A percentile compares a stretch with the other conserved stretches of the same genome.
Evolutionary conservation across 306 rosid species (phyloP).

Genomic region (Begonia masoniana): DNA sequence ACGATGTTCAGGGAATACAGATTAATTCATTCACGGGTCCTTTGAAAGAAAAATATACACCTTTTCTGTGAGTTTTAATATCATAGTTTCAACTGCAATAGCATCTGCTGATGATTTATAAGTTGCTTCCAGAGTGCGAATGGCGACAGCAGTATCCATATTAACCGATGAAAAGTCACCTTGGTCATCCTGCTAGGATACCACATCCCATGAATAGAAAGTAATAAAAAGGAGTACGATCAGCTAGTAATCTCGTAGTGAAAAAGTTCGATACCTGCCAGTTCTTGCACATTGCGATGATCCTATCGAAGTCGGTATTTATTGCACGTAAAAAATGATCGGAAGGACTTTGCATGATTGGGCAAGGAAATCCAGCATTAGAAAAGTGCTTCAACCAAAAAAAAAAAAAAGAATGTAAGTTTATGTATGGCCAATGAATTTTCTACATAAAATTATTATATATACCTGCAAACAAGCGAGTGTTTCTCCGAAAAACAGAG

Average conservation of each 20-base stretch:
- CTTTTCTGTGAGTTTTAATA: conserved; percentile 77
- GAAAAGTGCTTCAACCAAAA: conserved; percentile 83
- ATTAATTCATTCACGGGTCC: too few species aligned
- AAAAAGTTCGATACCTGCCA: conserved; percentile 60
- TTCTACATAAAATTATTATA: neutral
- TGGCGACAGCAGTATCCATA: conserved; percentile 99
- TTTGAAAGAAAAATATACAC: conserved; percentile 10
- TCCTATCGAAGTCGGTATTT: conserved; percentile 94
- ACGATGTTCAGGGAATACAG: too few species aligned
- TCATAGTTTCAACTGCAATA: conserved; percentile 82
- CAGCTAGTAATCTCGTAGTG: neutral
- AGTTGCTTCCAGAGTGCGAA: conserved; percentile 96
- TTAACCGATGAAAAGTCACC: conserved; percentile 93
- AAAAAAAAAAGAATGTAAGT: conserved; percentile 12
- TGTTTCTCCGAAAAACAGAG: conserved; percentile 95
- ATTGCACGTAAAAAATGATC: conserved; percentile 97
- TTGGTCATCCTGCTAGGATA: conserved; percentile 62
- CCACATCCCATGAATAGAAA: conserved; percentile 8
- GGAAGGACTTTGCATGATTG: conserved; percentile 99
- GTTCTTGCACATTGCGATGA: conserved; percentile 93
- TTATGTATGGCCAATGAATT: neutral
- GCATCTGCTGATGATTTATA: conserved; percentile 94
- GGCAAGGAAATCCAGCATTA: conserved; percentile 99
- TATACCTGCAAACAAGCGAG: conserved; percentile 93
- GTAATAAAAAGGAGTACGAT: neutral